These are phyloP conservation scores for Tilletia setariae DNA, from an alignment of 1,284 basidiomycete genomes.

Conservation along the genomic window DNA sequence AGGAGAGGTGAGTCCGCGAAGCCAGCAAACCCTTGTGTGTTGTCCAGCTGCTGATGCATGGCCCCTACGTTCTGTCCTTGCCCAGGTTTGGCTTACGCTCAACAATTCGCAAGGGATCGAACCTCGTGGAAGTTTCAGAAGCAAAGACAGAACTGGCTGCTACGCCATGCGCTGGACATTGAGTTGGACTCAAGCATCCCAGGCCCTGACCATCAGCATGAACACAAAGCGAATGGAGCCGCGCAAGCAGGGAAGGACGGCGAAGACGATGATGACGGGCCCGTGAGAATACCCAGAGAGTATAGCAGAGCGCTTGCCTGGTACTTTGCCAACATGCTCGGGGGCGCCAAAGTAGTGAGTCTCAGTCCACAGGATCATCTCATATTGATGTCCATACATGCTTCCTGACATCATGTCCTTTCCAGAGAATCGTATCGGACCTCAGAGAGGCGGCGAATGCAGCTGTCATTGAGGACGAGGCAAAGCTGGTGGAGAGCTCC, in stretches of 20 bases:
- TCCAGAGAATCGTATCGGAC: neutral
- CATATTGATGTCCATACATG: no score
- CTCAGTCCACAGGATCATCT: neutral
- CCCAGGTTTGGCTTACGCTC: slow-evolving; percentile 31
- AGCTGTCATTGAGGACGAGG: neutral
- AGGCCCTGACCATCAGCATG: neutral
- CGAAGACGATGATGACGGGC: neutral
- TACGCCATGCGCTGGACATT: slow-evolving; percentile 28
- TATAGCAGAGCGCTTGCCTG: neutral
- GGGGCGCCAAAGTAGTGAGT: slow-evolving; percentile 1
- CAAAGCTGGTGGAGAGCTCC: no score
- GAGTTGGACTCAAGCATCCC: neutral
- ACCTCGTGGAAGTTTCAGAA: slow-evolving; percentile 40
- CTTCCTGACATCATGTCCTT: no score
- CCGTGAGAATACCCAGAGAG: slow-evolving; percentile 1
- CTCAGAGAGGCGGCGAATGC: neutral
- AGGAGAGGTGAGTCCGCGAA: neutral
- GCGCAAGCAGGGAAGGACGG: neutral
- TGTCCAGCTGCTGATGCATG: neutral
- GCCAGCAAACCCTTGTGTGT: neutral
- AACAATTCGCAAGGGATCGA: slow-evolving; percentile 26
- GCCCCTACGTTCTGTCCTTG: neutral
- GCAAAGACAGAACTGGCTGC: slow-evolving; percentile 36
- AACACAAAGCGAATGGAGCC: neutral
- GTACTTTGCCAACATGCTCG: slow-evolving; percentile 4